Conservation (phyloP, 176 grass and related monocot species). For the Paspalum vaginatum region DNA sequence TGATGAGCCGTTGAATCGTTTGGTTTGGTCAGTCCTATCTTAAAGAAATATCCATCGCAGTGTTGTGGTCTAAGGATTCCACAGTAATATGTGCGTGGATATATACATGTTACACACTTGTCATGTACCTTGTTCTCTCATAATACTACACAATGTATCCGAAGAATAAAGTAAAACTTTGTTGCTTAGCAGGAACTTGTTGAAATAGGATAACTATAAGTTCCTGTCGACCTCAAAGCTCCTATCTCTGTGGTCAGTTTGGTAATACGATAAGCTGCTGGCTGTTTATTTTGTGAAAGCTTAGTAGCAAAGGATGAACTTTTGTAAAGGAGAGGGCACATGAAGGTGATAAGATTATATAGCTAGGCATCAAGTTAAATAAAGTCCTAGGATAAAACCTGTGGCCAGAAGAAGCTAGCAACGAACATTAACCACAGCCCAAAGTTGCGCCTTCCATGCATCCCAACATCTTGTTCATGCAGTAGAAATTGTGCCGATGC, state of each 20-base stretch:
- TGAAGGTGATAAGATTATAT: conserved; percentile 31
- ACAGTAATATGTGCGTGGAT: not conserved
- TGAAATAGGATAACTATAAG: not conserved
- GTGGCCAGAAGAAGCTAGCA: conserved; percentile 1
- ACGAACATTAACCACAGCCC: conserved; percentile 16
- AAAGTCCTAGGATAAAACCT: conserved; percentile 25
- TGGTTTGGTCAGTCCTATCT: not conserved
- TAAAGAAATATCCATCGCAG: not conserved
- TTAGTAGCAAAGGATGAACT: conserved; percentile 29
- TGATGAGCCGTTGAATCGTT: conserved; percentile 35
- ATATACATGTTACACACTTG: conserved; percentile 30
- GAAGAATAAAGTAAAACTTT: not conserved
- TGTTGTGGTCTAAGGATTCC: not conserved
- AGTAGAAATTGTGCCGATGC: not conserved
- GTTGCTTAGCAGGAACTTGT: too few relatives aligned
- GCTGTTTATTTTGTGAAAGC: conserved; percentile 30
- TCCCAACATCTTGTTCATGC: not conserved
- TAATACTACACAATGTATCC: not conserved
- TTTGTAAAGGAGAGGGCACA: conserved; percentile 29
- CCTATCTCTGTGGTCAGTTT: not conserved
- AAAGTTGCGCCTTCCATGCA: not conserved
- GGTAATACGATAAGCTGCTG: conserved; percentile 19
- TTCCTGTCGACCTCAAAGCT: conserved; percentile 16
- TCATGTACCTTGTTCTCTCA: not conserved
- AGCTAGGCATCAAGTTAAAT: conserved; percentile 5